Conservation (phyloP, 495 filamentous ascomycete species). For the Pseudevernia furfuracea region DNA sequence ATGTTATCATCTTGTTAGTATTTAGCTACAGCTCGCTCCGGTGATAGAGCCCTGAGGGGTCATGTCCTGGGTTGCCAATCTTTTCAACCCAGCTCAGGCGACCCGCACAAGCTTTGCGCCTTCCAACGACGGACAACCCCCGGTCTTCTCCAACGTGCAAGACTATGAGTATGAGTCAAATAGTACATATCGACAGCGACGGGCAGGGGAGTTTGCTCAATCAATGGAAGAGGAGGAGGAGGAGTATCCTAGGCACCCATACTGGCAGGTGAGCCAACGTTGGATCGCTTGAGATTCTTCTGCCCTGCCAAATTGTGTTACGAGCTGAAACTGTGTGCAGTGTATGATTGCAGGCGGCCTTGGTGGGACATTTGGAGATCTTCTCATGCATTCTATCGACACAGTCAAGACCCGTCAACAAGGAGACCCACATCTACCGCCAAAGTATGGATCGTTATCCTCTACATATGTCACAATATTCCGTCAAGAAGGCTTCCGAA, state of each 20-base stretch:
- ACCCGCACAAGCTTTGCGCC: conserved; percentile 6
- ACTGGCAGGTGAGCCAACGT: conserved; percentile 52
- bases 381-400: conserved; percentile 98
- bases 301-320: conserved; percentile 11
- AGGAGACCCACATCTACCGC: conserved; percentile 84
- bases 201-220: conserved; percentile 23
- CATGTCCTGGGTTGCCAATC: conserved; percentile 24
- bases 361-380: conserved; percentile 87
- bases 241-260: conserved; percentile 47
- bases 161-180: neutral
- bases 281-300: neutral
- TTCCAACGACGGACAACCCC: neutral
- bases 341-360: conserved; percentile 90
- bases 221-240: conserved; percentile 41
- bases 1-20: neutral
- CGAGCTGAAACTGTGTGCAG: conserved; percentile 37
- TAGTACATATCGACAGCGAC: neutral
- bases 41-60: conserved; percentile 11
- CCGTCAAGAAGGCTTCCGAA: conserved; percentile 78
- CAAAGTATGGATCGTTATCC: conserved; percentile 82
- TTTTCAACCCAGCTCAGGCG: conserved; percentile 13
- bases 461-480: conserved; percentile 87
- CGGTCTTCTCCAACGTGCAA: conserved; percentile 10
- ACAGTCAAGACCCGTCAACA: conserved; percentile 99
- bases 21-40: neutral